These are phyloP conservation scores for Brachypodium distachyon DNA, from an alignment of 202 grass and related monocot species.

Conservation along the genomic window DNA sequence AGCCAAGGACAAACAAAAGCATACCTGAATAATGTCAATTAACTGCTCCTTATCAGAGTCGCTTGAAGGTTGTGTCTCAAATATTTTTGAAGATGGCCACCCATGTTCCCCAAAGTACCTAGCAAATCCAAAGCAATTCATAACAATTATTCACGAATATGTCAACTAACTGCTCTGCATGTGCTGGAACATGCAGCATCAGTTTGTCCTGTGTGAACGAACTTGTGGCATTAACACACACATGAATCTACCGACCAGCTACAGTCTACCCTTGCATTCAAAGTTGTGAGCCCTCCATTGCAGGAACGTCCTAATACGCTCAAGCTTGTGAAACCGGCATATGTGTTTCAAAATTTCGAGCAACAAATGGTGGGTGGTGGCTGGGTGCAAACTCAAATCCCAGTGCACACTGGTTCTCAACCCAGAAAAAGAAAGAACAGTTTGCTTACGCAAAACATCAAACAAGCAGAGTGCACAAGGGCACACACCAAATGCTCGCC, in stretches of 20 bases:
- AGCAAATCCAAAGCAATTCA: slow-evolving; percentile 16
- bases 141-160: background rate
- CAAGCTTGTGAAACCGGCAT: background rate
- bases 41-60: slow-evolving; percentile 72
- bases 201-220: background rate
- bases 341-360: background rate
- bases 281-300: background rate
- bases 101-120: slow-evolving; percentile 89
- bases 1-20: background rate
- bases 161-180: background rate
- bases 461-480: background rate
- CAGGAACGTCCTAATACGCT: background rate
- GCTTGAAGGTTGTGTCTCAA: slow-evolving; percentile 49
- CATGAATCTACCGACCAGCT: background rate
- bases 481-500: background rate
- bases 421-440: too few species aligned
- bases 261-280: background rate
- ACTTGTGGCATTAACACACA: background rate
- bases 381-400: background rate
- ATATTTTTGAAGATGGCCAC: slow-evolving; percentile 85
- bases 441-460: background rate
- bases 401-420: too few species aligned
- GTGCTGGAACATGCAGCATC: background rate
- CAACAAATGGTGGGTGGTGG: background rate
- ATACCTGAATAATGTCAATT: slow-evolving; percentile 75